Base-by-base conservation (phyloP, 192 early-diverging fungal species). In the Gamsiella multidivaricata region DNA sequence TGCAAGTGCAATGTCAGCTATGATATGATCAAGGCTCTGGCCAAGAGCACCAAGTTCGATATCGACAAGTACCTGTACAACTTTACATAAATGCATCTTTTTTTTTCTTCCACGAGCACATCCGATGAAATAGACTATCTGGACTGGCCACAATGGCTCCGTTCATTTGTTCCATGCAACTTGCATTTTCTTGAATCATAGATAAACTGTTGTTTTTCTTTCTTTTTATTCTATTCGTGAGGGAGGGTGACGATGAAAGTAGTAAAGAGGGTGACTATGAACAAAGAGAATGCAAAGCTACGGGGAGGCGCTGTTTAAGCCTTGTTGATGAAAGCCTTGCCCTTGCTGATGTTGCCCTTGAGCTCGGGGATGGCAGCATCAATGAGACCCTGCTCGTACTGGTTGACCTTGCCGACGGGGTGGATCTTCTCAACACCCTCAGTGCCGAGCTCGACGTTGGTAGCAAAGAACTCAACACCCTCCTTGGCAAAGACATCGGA, bases 1-100 rank as follows among this genome's bases (percentile, higher is more conserved):
- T 96, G 89, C 81, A 94, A 94, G 72, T 96, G 94, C 80, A 96
- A 95, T 69, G 93, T 94, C 3, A 90, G 91, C 50, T 92, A 90
- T 62, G 95, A 95, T 29, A 83, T 91, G 47, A 89, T 96, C 31
- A 79, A 90, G 32, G 69, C 71, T 0, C 83, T 99, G 7, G 89
- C 92, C 5, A 87, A 87, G 42, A 88, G 88, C 47, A 89, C 98
- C 17, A 84, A 88, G 53, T 98, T 98, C 84, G 94, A 97, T 26
- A 81, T 99, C 57, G 88, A 88, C 33, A 90, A 92, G 49, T 98
- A 91, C 61, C 83, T 95, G 3, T 89, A 90, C 73, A 89, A 94
- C 68, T 88, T 87, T 61, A 55, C 59, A 45, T 83, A 52, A 56
- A 15, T 64, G 12, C 11, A 17, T 23, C n/a, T 62, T n/a, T n/a